Percentiles rank a stretch among this genome's conserved stretches.
Evolutionary conservation across 192 early-diverging fungal species (phyloP).

Genomic region (Jimgerdemannia lactiflua): DNA sequence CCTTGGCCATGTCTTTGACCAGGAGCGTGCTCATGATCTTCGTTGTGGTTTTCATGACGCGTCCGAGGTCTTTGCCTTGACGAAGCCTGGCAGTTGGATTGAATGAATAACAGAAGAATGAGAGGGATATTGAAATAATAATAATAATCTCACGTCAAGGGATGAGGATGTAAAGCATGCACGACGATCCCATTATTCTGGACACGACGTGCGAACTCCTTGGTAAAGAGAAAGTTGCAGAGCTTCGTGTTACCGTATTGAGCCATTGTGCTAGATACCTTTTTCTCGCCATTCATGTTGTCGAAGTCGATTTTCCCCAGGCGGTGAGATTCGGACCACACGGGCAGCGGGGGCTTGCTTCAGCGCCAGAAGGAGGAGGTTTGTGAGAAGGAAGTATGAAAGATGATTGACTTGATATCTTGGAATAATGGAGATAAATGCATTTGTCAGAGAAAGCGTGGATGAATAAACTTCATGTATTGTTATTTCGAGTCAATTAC

Average conservation of each 20-base stretch:
- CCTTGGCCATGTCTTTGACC: not conserved
- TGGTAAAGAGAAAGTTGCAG: not conserved
- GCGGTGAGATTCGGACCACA: not conserved
- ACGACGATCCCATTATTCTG: not conserved
- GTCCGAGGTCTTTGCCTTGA: not conserved
- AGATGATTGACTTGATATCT: not conserved
- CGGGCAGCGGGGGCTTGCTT: not conserved
- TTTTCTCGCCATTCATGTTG: not conserved
- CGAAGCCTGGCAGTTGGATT: too few species aligned
- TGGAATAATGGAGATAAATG: too few species aligned
- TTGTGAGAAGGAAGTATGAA: not conserved
- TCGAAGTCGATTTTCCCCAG: not conserved
- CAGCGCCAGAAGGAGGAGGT: not conserved
- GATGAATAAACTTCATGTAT: too few species aligned
- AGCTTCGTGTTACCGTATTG: conserved; percentile 3
- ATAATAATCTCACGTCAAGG: not conserved
- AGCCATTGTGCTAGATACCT: too few species aligned
- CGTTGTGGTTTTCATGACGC: not conserved
- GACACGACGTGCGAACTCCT: not conserved
- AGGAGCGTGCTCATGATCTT: not conserved
- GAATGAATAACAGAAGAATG: too few species aligned
- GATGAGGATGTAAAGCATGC: not conserved
- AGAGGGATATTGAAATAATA: too few species aligned
- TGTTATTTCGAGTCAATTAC: too few species aligned
- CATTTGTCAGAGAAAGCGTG: too few species aligned